These are phyloP conservation scores for Trichophyton mentagrophytes DNA, from an alignment of 2,329 filamentous ascomycete species.

Conservation along the genomic window DNA sequence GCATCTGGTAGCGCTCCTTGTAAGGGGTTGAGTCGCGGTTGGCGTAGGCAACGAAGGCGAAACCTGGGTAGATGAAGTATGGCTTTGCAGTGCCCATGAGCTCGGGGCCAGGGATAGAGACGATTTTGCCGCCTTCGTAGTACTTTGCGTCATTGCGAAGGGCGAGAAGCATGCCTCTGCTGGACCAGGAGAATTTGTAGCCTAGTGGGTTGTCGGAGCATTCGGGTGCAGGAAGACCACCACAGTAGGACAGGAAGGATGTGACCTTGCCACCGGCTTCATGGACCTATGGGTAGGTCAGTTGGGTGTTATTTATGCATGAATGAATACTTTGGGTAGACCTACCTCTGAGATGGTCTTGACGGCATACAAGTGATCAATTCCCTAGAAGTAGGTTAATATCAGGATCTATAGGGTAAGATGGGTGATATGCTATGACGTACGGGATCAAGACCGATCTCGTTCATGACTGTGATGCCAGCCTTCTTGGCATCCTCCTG, in stretches of 20 bases:
- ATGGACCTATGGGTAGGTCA: conserved; percentile 55
- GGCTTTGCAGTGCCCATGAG: conserved; percentile 82
- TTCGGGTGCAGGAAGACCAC: conserved; percentile 58
- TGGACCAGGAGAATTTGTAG: conserved; percentile 80
- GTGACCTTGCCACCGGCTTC: conserved; percentile 70
- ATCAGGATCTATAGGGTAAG: neutral
- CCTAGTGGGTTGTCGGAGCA: conserved; percentile 76
- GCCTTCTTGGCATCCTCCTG: conserved; percentile 73
- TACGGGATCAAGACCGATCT: conserved; percentile 56
- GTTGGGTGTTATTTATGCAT: neutral
- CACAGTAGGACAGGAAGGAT: conserved; percentile 73
- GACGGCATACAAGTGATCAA: conserved; percentile 57
- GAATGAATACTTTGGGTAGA: neutral
- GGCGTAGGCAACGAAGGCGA: conserved; percentile 79
- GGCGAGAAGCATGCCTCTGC: conserved; percentile 75
- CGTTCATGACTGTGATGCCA: conserved; percentile 94
- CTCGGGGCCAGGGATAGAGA: conserved; percentile 51
- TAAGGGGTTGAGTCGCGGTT: conserved; percentile 85
- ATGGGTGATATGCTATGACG: conserved; percentile 5
- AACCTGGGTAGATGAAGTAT: conserved; percentile 82
- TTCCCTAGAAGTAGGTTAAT: conserved; percentile 17
- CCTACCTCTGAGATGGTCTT: conserved; percentile 55
- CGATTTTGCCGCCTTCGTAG: conserved; percentile 65
- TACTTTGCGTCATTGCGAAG: conserved; percentile 74
- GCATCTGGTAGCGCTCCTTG: conserved; percentile 80